Conservation (phyloP, 1,284 basidiomycete genomes). For the Ustilago hordei region DNA sequence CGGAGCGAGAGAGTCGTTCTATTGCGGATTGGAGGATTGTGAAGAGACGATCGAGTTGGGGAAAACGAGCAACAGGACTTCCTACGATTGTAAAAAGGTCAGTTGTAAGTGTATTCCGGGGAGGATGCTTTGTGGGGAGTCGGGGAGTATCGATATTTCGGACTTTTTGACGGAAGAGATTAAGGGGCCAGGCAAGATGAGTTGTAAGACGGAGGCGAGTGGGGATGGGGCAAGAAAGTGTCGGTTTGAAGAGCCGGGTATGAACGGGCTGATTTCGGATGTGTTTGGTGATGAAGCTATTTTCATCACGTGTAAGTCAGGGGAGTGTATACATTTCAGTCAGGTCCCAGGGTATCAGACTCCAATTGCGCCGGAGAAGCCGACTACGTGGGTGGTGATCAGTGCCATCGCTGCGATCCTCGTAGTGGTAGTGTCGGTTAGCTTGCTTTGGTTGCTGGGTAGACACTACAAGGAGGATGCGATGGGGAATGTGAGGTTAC, state of each 20-base stretch:
- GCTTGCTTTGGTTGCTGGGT: slow-evolving; percentile 68
- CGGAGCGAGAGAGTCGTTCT: slow-evolving; percentile 91
- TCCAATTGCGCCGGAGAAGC: slow-evolving; percentile 39
- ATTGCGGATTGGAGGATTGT: slow-evolving; percentile 84
- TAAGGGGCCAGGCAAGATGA: slow-evolving; percentile 88
- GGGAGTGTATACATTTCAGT: slow-evolving; percentile 92
- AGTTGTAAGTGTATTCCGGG: slow-evolving; percentile 91
- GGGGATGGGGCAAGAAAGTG: slow-evolving; percentile 73
- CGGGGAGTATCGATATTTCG: slow-evolving; percentile 95
- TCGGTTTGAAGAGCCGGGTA: slow-evolving; percentile 91
- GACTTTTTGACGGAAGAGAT: slow-evolving; percentile 92
- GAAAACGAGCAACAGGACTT: slow-evolving; percentile 29
- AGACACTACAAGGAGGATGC: slow-evolving; percentile 53
- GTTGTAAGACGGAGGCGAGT: slow-evolving; percentile 75
- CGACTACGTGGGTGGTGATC: slow-evolving; percentile 78
- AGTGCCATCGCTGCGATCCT: slow-evolving; percentile 81
- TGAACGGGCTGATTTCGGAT: slow-evolving; percentile 92
- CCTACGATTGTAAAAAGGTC: slow-evolving; percentile 76
- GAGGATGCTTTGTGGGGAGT: slow-evolving; percentile 93
- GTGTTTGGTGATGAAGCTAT: slow-evolving; percentile 94
- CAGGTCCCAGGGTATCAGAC: slow-evolving; percentile 81
- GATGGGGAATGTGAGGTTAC: slow-evolving; percentile 44
- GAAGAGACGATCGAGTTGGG: slow-evolving; percentile 69
- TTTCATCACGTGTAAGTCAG: slow-evolving; percentile 85
- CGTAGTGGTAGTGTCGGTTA: slow-evolving; percentile 73